phyloP scores from a whole-genome alignment of 306 rosid species.

The Carpinus fangiana region DNA sequence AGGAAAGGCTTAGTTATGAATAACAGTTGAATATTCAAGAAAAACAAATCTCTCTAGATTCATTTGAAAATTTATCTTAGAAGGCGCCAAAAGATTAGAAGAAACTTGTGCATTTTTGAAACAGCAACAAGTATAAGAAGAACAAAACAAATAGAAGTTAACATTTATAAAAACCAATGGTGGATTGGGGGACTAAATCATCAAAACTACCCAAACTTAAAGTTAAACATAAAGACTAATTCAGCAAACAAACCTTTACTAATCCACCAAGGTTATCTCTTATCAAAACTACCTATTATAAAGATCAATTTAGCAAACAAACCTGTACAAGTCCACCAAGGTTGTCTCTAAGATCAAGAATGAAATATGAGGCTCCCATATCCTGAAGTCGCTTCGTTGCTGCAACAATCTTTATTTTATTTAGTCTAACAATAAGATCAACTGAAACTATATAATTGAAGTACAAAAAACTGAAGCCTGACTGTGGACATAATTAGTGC shows the following conservation, averaged over 20 bases:
- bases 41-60: not conserved
- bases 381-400: conserved; percentile 90
- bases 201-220: not conserved
- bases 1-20: not conserved
- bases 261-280: no score
- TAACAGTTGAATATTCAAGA: not conserved
- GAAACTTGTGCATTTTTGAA: not conserved
- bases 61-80: not conserved
- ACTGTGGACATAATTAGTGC: conserved; percentile 9
- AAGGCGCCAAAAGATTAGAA: not conserved
- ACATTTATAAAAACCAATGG: not conserved
- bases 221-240: no score
- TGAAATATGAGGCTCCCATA: conserved; percentile 82
- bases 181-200: not conserved
- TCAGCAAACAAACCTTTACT: no score
- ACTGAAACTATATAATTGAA: conserved; percentile 10
- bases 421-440: conserved; percentile 11
- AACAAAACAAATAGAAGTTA: not conserved
- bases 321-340: conserved; percentile 99
- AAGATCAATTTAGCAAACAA: conserved; percentile 21
- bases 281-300: not conserved
- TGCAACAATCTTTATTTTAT: conserved; percentile 48
- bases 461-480: not conserved
- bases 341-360: conserved; percentile 95
- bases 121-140: not conserved